Conservation (phyloP, 768 basidiomycete species). For the Leucogyrophana mollusca region DNA sequence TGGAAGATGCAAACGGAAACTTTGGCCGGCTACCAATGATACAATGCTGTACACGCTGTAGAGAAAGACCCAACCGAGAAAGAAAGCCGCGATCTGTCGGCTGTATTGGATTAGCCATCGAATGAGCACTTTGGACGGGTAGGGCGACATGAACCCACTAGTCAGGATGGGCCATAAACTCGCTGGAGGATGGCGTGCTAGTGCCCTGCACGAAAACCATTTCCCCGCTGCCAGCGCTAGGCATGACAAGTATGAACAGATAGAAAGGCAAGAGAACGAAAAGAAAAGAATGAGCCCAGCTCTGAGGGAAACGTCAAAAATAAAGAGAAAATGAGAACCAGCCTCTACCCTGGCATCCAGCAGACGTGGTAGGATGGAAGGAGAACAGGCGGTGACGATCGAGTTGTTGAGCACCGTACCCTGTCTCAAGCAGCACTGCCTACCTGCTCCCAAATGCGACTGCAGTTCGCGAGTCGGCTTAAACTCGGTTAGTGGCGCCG, state of each 20-base stretch:
- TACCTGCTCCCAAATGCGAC: too few species aligned
- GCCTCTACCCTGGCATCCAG: constrained; percentile 6
- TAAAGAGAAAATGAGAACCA: constrained; percentile 7
- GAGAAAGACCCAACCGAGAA: constrained; percentile 40
- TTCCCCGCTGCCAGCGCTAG: not conserved
- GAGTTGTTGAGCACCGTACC: too few species aligned
- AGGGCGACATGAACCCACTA: constrained; percentile 21
- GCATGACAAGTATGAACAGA: constrained; percentile 4
- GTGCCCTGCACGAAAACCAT: constrained; percentile 2
- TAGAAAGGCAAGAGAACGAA: not conserved
- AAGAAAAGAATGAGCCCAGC: constrained; percentile 21
- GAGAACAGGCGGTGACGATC: constrained; percentile 4
- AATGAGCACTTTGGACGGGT: too few species aligned
- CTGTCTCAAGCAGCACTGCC: constrained; percentile 2
- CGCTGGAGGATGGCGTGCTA: constrained; percentile 12
- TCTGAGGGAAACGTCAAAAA: constrained; percentile 9
- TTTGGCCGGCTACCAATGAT: constrained; percentile 9
- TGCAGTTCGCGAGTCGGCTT: too few species aligned
- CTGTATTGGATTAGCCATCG: too few species aligned
- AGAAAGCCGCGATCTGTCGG: constrained; percentile 36
- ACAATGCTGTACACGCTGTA: constrained; percentile 27
- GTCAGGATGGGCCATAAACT: constrained; percentile 32
- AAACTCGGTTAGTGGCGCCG: too few species aligned
- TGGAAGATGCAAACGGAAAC: too few species aligned
- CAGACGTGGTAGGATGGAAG: constrained; percentile 3